These are phyloP conservation scores for Chimonanthus salicifolius DNA, from an alignment of 164 flowering plant species.

Conservation along the genomic window DNA sequence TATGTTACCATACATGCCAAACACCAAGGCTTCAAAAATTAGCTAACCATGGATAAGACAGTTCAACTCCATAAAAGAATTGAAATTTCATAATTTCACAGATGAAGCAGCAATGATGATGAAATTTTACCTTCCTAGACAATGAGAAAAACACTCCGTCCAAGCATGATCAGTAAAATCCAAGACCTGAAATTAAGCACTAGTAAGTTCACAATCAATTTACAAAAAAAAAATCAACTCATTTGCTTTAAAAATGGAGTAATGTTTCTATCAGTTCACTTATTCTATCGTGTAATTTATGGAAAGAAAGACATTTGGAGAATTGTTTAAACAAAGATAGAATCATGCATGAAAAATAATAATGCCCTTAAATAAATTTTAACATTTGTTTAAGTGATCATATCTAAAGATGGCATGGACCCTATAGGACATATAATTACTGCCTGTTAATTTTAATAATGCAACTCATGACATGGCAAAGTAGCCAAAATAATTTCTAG, in stretches of 20 bases:
- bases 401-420: background rate
- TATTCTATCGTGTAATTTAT: background rate
- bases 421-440: background rate
- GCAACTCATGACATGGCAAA: background rate
- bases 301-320: background rate
- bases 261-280: background rate
- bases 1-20: constrained; percentile 22
- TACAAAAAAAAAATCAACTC: background rate
- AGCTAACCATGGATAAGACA: background rate
- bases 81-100: background rate
- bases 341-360: too few relatives aligned
- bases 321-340: background rate
- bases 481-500: background rate
- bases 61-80: background rate
- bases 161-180: constrained; percentile 96
- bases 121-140: constrained; percentile 60
- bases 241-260: background rate
- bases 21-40: background rate
- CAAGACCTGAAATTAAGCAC: constrained; percentile 45
- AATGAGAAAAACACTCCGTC: constrained; percentile 86
- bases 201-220: background rate
- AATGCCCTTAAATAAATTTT: too few relatives aligned
- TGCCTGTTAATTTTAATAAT: background rate
- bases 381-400: background rate
- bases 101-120: background rate